These are phyloP conservation scores for Staphylotrichum longicolle DNA, from an alignment of 495 filamentous ascomycete species.

Conservation along the genomic window DNA sequence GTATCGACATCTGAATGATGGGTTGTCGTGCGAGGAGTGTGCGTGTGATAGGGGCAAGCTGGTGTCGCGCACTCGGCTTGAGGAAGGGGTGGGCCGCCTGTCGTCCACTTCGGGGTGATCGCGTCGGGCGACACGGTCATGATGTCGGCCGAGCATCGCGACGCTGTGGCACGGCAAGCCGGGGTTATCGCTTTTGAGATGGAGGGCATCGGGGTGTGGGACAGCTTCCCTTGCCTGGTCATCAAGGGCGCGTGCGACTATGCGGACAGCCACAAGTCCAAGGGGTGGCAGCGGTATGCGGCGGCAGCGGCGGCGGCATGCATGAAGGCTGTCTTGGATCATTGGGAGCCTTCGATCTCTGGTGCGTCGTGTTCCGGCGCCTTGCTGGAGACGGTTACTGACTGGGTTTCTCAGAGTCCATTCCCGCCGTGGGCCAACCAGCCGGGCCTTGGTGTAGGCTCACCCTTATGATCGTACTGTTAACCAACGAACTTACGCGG, in stretches of 20 bases:
- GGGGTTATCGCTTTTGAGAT: constrained; percentile 43
- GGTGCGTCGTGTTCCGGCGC: neutral
- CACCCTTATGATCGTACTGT: neutral
- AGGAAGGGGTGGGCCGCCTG: neutral
- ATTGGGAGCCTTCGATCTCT: constrained; percentile 8
- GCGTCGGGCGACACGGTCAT: constrained; percentile 34
- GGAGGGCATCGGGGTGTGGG: constrained; percentile 45
- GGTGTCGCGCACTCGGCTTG: neutral
- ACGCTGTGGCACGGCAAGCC: constrained; percentile 16
- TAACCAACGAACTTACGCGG: neutral
- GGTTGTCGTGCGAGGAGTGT: neutral
- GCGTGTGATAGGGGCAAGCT: neutral
- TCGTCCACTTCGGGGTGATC: constrained; percentile 22
- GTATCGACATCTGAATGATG: neutral
- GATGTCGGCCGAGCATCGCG: constrained; percentile 31
- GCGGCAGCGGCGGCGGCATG: constrained; percentile 38
- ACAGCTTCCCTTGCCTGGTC: constrained; percentile 35
- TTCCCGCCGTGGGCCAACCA: neutral
- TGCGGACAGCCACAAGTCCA: constrained; percentile 45
- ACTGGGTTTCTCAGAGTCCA: neutral
- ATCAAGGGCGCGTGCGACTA: constrained; percentile 45
- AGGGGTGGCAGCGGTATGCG: constrained; percentile 42
- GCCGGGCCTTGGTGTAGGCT: constrained; percentile 1
- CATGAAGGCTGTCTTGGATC: constrained; percentile 24
- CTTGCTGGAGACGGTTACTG: neutral